Evolutionary conservation across 441 rosid species (phyloP), one percentile per base, ranked within the genome.

Genomic region (Adansonia rubrostipa): DNA sequence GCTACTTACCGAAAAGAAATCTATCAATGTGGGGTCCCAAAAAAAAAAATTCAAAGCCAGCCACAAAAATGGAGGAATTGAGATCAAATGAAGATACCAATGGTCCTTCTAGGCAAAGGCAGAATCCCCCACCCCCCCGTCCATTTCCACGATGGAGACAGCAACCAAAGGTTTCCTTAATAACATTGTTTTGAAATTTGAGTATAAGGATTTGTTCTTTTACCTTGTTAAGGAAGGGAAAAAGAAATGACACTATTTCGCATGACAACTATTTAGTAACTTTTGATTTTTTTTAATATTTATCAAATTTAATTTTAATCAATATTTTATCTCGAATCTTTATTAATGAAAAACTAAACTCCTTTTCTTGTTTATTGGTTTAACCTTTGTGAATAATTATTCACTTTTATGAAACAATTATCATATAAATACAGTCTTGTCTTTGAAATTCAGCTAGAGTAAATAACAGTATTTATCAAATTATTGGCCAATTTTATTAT

Each of bases 171-270:
- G 48, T 56, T 77, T 73, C 67, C 67, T 70, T 62, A 50, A 6
- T 63, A 9, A 66, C 3, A 17, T 51, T 80, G 36, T 33, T n/a
- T 71, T 54, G 61, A 33, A 71, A 33, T 70, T 70, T 9, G 22
- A 53, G 24, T 15, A 7, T 7, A 70, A 50, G 42, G 74, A 70
- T 14, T 15, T 71, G 45, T 53, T 33, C 53, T 28, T 71, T 71
- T 28, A 51, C 81, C 69, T 58, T 50, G 42, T 71, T 65, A 80
- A 75, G 86, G 78, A 78, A 74, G 54, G 20, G 44, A 45, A 19
- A 17, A 44, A 19, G 51, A 67, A 11, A 63, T 63, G 17, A 61
- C 19, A 17, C 14, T 36, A 6, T 65, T 42, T 66, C 71, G 9
- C 53, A 24, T 61, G 11, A 10, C 5, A 61, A 11, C 65, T 61